Percentiles rank a stretch among this genome's conserved stretches.
phyloP scores from a whole-genome alignment of 768 basidiomycete genomes.

The Suillus subluteus region DNA sequence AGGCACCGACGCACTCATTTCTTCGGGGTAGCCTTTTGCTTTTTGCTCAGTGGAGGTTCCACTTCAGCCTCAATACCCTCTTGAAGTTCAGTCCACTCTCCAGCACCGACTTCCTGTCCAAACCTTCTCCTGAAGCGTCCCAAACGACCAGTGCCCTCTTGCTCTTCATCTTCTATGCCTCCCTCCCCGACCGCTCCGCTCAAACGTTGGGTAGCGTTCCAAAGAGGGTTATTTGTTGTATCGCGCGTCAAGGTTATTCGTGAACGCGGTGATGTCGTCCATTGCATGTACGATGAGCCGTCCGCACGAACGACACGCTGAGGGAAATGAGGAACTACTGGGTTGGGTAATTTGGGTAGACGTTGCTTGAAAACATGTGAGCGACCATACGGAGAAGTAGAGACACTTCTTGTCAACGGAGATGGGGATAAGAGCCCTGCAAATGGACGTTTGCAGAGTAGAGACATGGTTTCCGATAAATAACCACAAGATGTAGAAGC shows the following conservation, averaged over 20 bases:
- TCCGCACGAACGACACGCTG: constrained; percentile 87
- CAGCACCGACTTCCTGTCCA: constrained; percentile 49
- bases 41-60: constrained; percentile 27
- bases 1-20: constrained; percentile 3
- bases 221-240: constrained; percentile 86
- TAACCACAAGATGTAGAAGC: background rate
- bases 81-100: constrained; percentile 34
- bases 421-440: background rate
- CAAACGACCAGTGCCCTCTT: constrained; percentile 72
- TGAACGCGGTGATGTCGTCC: constrained; percentile 86
- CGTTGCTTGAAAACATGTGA: constrained; percentile 83
- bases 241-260: constrained; percentile 81
- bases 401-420: constrained; percentile 26
- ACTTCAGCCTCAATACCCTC: constrained; percentile 27
- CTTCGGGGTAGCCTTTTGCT: constrained; percentile 9
- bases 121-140: constrained; percentile 82
- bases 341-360: constrained; percentile 71
- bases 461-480: background rate
- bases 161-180: constrained; percentile 63
- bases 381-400: constrained; percentile 80
- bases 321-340: constrained; percentile 84
- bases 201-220: constrained; percentile 68
- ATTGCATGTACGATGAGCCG: constrained; percentile 86
- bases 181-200: constrained; percentile 47
- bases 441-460: background rate